Conservation (phyloP, 257 asterid genomes). For the Jacaranda mimosifolia region DNA sequence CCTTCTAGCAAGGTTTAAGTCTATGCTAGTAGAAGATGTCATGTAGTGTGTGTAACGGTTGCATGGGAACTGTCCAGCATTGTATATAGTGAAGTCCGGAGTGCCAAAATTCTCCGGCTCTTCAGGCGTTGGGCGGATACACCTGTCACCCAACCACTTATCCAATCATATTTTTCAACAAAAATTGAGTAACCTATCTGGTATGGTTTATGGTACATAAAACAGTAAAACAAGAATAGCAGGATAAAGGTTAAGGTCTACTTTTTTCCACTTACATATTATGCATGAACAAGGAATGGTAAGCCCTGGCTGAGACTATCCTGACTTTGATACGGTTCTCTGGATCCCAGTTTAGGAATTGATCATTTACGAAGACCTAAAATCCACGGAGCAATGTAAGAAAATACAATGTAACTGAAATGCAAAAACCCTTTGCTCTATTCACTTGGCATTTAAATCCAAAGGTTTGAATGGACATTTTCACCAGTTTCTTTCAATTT, state of each 20-base stretch:
- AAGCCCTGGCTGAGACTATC: conserved; percentile 96
- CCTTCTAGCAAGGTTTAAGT: conserved; percentile 79
- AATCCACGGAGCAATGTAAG: neutral
- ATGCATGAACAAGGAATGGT: conserved; percentile 77
- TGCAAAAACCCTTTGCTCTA: too few species aligned
- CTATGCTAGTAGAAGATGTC: conserved; percentile 99
- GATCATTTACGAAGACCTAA: conserved; percentile 93
- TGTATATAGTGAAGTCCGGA: conserved; percentile 99
- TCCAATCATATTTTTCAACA: conserved; percentile 35
- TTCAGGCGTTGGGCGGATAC: conserved; percentile 98
- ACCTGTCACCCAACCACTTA: conserved; percentile 90
- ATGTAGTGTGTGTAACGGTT: conserved; percentile 99
- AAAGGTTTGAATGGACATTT: too few species aligned
- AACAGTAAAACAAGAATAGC: conserved; percentile 48
- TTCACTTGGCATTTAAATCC: too few species aligned
- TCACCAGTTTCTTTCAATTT: too few species aligned
- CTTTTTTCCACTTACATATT: conserved; percentile 51
- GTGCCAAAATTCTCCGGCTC: conserved; percentile 98
- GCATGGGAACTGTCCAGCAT: conserved; percentile 99
- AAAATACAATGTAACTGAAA: too few species aligned
- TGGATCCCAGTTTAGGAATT: conserved; percentile 97
- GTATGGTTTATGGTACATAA: conserved; percentile 36
- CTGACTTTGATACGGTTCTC: conserved; percentile 92
- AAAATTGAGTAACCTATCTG: conserved; percentile 50
- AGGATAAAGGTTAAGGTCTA: neutral